Conservation (phyloP, 1,139 yeast species). For the Saccharomyces hybrid region DNA sequence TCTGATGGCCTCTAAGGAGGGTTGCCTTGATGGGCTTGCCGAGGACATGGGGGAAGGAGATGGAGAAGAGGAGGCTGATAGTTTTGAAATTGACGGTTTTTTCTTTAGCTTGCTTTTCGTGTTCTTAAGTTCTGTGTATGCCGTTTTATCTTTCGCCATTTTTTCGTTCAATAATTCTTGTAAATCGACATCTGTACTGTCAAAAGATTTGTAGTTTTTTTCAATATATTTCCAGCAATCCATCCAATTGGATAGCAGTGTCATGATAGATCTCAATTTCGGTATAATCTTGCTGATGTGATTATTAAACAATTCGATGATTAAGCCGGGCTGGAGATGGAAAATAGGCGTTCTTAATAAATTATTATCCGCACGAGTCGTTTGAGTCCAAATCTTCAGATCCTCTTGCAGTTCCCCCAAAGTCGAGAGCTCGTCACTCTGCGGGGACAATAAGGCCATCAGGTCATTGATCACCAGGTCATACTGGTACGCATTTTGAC, state of each 20-base stretch:
- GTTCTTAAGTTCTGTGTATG: slow-evolving; percentile 14
- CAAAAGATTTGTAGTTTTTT: slow-evolving; percentile 11
- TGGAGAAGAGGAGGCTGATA: slow-evolving; percentile 7
- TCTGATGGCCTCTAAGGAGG: neutral
- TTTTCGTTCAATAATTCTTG: slow-evolving; percentile 25
- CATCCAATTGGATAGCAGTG: slow-evolving; percentile 15
- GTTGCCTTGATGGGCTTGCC: slow-evolving; percentile 1
- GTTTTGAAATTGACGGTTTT: slow-evolving; percentile 2
- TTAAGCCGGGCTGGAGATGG: slow-evolving; percentile 15
- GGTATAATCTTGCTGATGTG: slow-evolving; percentile 12
- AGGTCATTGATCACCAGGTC: slow-evolving; percentile 11
- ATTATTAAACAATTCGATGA: slow-evolving; percentile 14
- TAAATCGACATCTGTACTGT: slow-evolving; percentile 12
- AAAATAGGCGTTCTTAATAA: slow-evolving; percentile 2
- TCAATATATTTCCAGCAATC: slow-evolving; percentile 23
- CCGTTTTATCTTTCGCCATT: slow-evolving; percentile 22
- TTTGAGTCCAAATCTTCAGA: neutral
- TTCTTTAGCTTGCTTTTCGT: slow-evolving; percentile 6
- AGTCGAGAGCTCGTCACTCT: neutral
- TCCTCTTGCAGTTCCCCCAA: neutral
- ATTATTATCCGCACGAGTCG: neutral
- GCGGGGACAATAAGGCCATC: neutral
- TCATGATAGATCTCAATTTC: slow-evolving; percentile 11
- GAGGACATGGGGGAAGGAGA: slow-evolving; percentile 6
- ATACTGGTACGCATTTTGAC: slow-evolving; percentile 24